phyloP scores from a whole-genome alignment of 2,329 filamentous ascomycete species.

The Ceratocystis colombiana region DNA sequence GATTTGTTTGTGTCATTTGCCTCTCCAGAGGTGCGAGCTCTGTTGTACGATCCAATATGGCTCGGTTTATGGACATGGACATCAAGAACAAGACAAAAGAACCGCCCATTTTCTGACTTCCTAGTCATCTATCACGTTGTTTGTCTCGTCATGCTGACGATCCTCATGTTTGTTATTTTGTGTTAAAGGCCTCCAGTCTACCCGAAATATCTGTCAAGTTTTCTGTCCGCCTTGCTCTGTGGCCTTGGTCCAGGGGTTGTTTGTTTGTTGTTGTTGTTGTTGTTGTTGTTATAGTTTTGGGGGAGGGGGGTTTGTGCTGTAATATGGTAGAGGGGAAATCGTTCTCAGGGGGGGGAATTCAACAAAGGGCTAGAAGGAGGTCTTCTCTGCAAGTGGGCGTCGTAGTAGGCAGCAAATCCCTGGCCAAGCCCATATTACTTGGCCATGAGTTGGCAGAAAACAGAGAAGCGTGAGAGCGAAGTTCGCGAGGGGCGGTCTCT shows the following conservation, averaged over 20 bases:
- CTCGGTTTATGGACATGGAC: too few relatives aligned
- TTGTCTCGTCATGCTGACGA: background rate
- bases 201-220: background rate
- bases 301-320: background rate
- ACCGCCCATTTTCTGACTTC: background rate
- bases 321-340: background rate
- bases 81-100: background rate
- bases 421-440: slow-evolving; percentile 13
- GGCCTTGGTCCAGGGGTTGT: too few relatives aligned
- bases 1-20: background rate
- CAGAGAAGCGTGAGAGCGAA: too few relatives aligned
- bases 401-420: slow-evolving; percentile 3
- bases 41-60: too few relatives aligned
- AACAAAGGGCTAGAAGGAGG: slow-evolving; percentile 2
- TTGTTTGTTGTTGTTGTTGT: too few relatives aligned
- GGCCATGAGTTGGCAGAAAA: slow-evolving; percentile 2
- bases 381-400: background rate
- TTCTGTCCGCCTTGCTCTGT: background rate
- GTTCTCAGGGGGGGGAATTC: background rate
- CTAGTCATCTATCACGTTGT: slow-evolving; percentile 1
- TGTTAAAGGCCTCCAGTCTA: background rate
- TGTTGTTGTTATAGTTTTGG: background rate
- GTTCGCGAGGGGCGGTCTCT: background rate
- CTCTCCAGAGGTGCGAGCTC: too few relatives aligned
- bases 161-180: background rate